Percentiles rank a stretch among this genome's conserved stretches.
Conservation (phyloP, 768 basidiomycete species). For the Lactifluus rugatus region DNA sequence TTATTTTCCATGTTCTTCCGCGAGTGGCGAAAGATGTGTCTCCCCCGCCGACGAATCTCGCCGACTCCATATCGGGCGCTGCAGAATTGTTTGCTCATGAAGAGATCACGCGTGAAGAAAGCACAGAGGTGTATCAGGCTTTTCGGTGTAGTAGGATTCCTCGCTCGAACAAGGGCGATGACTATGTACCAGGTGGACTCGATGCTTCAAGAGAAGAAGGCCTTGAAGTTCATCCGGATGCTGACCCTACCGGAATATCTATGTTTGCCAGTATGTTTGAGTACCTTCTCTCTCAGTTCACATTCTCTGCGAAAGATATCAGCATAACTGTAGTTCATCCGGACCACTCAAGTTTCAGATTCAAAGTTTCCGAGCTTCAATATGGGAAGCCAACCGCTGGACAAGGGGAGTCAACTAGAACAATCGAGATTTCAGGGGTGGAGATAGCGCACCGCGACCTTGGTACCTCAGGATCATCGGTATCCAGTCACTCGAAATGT, state of each 20-base stretch:
- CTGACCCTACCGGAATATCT: constrained; percentile 66
- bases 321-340: constrained; percentile 62
- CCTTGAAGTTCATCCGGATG: constrained; percentile 33
- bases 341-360: constrained; percentile 48
- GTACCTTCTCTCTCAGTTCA: constrained; percentile 65
- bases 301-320: constrained; percentile 62
- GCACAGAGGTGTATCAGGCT: constrained; percentile 59
- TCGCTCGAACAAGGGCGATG: constrained; percentile 23
- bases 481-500: constrained; percentile 8
- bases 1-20: constrained; percentile 45
- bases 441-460: constrained; percentile 43
- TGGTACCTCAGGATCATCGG: constrained; percentile 19
- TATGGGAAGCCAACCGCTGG: constrained; percentile 41
- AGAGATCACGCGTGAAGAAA: constrained; percentile 65
- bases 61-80: constrained; percentile 73
- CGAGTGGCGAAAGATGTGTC: constrained; percentile 19
- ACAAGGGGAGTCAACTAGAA: constrained; percentile 31
- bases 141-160: constrained; percentile 39
- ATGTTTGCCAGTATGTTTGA: constrained; percentile 76
- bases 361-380: constrained; percentile 45
- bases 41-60: constrained; percentile 36
- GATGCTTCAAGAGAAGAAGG: constrained; percentile 41
- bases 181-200: constrained; percentile 59
- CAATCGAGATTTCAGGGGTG: constrained; percentile 48
- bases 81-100: constrained; percentile 83